Base-by-base conservation (phyloP, 768 basidiomycete species). In the Gloeostereum incarnatum region DNA sequence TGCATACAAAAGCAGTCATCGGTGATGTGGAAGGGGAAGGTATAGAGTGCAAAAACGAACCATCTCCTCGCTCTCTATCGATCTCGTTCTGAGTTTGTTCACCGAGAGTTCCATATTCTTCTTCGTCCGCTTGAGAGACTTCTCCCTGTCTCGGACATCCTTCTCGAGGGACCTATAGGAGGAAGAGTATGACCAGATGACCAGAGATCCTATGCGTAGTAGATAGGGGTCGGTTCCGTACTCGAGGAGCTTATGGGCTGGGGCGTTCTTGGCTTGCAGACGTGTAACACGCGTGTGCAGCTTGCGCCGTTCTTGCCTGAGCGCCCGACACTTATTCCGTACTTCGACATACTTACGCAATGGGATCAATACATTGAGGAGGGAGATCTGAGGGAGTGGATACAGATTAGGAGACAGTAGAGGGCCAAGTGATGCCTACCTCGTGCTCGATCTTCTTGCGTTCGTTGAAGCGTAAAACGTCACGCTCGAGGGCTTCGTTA, bases 381-480 rank as follows among this genome's bases (percentile, higher is more conserved):
- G 52, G 10, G 63, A 66, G 42, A 90, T 81, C 86, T 90, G 34
- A 2, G n/a, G n/a, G n/a, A 14, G 8, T 16, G 31, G 10, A 9
- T 13, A 9, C 23, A 22, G 18, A 10, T 18, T 6, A 41, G 24
- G 11, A 23, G 18, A n/a, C n/a, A n/a, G n/a, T n/a, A 41, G 2
- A 14, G 23, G 32, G 1, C n/a, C 13, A 0, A 20, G 34, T 11
- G n/a, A n/a, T n/a, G n/a, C n/a, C n/a, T 35, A 76, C 83, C 55
- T 71, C 61, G 25, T 71, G 63, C 59, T 93, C 83, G 22, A 92
- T 71, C 30, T 68, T 65, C 51, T 74, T 68, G 23, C 89, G 75
- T 39, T 91, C 84, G 38, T 80, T 69, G 50, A 76, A 89, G 11
- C 80, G 71, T 43, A 74, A 69, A 1, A 96, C 92, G 35, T 93